phyloP scores from a whole-genome alignment of 2,329 filamentous ascomycete genomes.

The Venturia aucupariae region DNA sequence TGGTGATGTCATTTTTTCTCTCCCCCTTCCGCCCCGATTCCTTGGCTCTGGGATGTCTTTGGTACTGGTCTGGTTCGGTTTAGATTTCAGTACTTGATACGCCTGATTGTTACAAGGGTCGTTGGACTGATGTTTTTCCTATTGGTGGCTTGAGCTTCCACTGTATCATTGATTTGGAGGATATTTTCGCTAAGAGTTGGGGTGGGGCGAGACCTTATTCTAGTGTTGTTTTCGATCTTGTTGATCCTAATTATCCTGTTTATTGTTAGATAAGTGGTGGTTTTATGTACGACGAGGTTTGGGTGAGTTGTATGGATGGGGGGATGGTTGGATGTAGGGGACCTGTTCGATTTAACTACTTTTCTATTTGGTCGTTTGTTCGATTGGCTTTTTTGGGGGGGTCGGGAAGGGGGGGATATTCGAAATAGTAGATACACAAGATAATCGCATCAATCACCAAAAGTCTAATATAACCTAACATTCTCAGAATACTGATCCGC shows the following conservation, averaged over 20 bases:
- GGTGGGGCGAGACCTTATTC: constrained; percentile 52
- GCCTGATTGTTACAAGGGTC: constrained; percentile 52
- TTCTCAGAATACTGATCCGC: too few species aligned
- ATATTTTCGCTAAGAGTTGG: constrained; percentile 40
- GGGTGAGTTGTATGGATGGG: neutral
- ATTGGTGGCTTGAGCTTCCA: constrained; percentile 52
- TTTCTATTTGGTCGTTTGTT: too few species aligned
- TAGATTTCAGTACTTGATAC: constrained; percentile 51
- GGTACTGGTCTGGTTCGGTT: too few species aligned
- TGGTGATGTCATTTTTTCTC: constrained; percentile 31
- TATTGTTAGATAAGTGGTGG: constrained; percentile 31
- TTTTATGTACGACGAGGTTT: neutral
- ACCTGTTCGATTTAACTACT: too few species aligned
- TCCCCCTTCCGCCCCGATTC: too few species aligned
- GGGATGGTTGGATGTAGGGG: neutral
- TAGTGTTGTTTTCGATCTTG: constrained; percentile 47
- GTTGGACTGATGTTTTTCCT: constrained; percentile 50
- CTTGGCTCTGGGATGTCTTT: too few species aligned
- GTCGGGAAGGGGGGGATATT: too few species aligned
- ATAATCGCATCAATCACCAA: too few species aligned
- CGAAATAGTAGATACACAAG: too few species aligned
- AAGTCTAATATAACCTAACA: too few species aligned
- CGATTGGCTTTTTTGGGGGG: too few species aligned
- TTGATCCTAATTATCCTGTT: constrained; percentile 43
- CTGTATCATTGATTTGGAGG: constrained; percentile 48